Percentiles rank a stretch among this genome's conserved stretches.
These are phyloP conservation scores for Heterobasidion annosum DNA, from an alignment of 1,284 basidiomycete species.

Conservation along the genomic window DNA sequence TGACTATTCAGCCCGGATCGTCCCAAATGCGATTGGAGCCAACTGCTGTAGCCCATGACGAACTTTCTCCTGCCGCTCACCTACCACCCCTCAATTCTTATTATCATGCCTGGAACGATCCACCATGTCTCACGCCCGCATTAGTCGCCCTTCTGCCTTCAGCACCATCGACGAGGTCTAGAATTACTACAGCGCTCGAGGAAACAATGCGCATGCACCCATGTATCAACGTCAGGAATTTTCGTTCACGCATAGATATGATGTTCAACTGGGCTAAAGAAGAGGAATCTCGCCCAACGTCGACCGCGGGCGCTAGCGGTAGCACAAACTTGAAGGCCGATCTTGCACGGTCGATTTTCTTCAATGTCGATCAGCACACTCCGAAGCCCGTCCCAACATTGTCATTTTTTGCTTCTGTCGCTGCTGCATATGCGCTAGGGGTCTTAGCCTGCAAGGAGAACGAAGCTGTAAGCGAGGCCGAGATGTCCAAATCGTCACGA, in stretches of 20 bases:
- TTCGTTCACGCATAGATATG: conserved; percentile 33
- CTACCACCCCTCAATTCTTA: conserved; percentile 8
- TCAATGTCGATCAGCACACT: conserved; percentile 14
- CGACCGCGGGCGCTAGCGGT: neutral
- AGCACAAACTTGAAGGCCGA: conserved; percentile 16
- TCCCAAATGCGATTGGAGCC: conserved; percentile 41
- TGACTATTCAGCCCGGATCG: neutral
- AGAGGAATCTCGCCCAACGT: conserved; percentile 5
- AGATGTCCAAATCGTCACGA: conserved; percentile 5
- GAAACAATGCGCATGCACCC: conserved; percentile 40
- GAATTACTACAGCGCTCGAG: conserved; percentile 28
- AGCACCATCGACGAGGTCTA: conserved; percentile 24
- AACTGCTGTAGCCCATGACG: conserved; percentile 14
- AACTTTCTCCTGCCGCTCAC: conserved; percentile 5
- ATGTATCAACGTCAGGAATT: conserved; percentile 41
- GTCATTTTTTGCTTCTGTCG: conserved; percentile 49
- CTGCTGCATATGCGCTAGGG: conserved; percentile 48
- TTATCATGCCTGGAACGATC: conserved; percentile 13
- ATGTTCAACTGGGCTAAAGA: conserved; percentile 32
- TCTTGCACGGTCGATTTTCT: conserved; percentile 27
- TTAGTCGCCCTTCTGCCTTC: conserved; percentile 31
- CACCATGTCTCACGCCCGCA: conserved; percentile 15
- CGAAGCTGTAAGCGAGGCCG: conserved; percentile 7
- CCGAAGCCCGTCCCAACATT: conserved; percentile 31
- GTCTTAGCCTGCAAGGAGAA: conserved; percentile 26